Percentiles rank a stretch among this genome's conserved stretches.
These are phyloP conservation scores for Ceratocystis smalleyi DNA, from an alignment of 2,329 filamentous ascomycete genomes.

Conservation along the genomic window DNA sequence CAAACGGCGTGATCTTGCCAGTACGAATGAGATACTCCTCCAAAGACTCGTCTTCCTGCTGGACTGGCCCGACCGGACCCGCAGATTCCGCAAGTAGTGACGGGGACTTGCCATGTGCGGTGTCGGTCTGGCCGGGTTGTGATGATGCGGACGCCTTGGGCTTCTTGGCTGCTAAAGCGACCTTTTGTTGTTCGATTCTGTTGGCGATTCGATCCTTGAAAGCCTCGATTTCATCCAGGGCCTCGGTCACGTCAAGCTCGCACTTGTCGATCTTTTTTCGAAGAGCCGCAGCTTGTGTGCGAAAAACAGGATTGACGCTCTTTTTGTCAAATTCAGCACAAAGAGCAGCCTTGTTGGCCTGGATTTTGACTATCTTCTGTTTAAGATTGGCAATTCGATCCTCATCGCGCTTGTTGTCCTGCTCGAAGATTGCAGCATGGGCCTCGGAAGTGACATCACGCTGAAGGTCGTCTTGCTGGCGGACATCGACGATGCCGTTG, in stretches of 20 bases:
- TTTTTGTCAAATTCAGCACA: constrained; percentile 32
- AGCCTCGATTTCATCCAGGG: constrained; percentile 59
- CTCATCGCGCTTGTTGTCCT: constrained; percentile 47
- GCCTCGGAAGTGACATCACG: constrained; percentile 60
- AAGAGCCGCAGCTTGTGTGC: constrained; percentile 35
- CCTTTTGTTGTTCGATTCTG: constrained; percentile 32
- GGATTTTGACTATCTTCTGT: constrained; percentile 42
- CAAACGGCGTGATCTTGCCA: constrained; percentile 94
- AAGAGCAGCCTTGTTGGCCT: constrained; percentile 36
- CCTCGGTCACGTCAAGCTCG: constrained; percentile 45
- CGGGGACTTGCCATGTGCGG: neutral
- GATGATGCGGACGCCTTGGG: neutral
- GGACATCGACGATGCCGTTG: constrained; percentile 32
- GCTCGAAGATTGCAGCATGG: constrained; percentile 42
- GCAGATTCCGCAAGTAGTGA: neutral
- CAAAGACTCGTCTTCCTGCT: constrained; percentile 50
- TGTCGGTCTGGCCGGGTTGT: neutral
- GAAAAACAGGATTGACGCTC: constrained; percentile 21
- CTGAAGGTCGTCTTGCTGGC: constrained; percentile 81
- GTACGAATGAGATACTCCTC: constrained; percentile 87
- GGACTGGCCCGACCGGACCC: constrained; percentile 9
- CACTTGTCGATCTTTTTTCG: constrained; percentile 41
- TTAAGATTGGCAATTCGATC: constrained; percentile 45
- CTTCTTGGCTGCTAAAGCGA: constrained; percentile 44
- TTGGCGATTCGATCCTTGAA: constrained; percentile 72